Base-by-base conservation (phyloP, 345 rosid genomes). In the Populus alba region DNA sequence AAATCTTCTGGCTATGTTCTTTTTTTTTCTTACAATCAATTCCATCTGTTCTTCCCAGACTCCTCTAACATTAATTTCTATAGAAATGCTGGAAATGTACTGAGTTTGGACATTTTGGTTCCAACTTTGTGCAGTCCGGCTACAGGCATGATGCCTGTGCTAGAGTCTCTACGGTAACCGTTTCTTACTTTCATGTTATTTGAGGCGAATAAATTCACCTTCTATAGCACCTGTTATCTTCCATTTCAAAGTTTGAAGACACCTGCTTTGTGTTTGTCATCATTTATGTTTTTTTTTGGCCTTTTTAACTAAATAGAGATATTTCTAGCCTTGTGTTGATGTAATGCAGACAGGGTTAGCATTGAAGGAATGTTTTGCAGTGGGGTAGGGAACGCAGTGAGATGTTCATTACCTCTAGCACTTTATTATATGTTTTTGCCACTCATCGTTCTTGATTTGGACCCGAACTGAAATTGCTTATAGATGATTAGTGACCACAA, bases 81-180 rank as follows among this genome's bases (percentile, higher is more conserved):
- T 53, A 20, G 7, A 7, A 53, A 8, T 20, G 7, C 23, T 18
- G 59, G 20, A 18, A 6, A 53, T 53, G n/a, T 7, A 20, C 59
- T 18, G 49, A 41, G 41, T 15, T 31, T 38, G 31, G 38, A 10
- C 22, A 4, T 47, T 15, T 17, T 55, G 23, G 17, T 38, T 41
- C 47, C 59, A 18, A 20, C 59, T 45, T 66, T 41, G 25, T 83
- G 80, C 82, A 87, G 91, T 88, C 85, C 39, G 91, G 89, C 71
- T 89, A 86, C 81, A 79, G 89, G 66, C 89, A 85, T 18, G 85
- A 87, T 12, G 90, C 86, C 38, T 86, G 89, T 72, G 91, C 91
- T 55, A 74, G 33, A 17, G 85, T 82, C 29, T 82, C 29, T 89
- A 89, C 43, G 86, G 76, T 47, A 89, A 33, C 37, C 37, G 1